Evolutionary conservation across 768 basidiomycete genomes (phyloP).

Genomic region (Lactifluus pinguis): DNA sequence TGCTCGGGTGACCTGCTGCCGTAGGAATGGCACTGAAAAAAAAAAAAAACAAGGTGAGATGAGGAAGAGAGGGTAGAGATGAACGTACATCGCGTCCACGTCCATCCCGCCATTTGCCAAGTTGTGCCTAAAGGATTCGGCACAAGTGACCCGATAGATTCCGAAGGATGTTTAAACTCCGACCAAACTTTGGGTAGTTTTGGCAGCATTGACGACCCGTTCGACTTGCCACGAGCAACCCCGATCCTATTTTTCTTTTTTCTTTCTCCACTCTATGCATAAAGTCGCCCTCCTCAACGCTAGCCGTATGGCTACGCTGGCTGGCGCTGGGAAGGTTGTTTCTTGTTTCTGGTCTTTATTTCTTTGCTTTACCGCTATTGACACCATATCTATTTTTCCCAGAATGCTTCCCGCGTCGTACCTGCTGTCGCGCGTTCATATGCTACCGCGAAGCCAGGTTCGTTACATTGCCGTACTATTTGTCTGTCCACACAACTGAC

Average conservation of each 20-base stretch:
- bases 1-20: slow-evolving; percentile 22
- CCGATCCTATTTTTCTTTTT: slow-evolving; percentile 28
- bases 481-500: slow-evolving; percentile 15
- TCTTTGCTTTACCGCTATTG: slow-evolving; percentile 20
- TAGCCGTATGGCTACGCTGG: slow-evolving; percentile 67
- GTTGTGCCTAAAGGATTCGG: background rate
- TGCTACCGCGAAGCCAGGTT: slow-evolving; percentile 97
- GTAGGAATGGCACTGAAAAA: slow-evolving; percentile 8
- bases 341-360: slow-evolving; percentile 14
- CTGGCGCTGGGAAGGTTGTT: slow-evolving; percentile 54
- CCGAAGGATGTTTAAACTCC: slow-evolving; percentile 11
- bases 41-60: background rate
- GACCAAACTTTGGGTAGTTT: slow-evolving; percentile 13
- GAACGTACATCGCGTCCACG: slow-evolving; percentile 13
- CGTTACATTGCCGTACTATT: slow-evolving; percentile 24
- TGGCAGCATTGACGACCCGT: slow-evolving; percentile 23
- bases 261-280: slow-evolving; percentile 49
- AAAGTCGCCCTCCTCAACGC: slow-evolving; percentile 80
- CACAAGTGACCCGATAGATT: background rate
- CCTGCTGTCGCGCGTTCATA: slow-evolving; percentile 69
- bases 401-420: slow-evolving; percentile 37
- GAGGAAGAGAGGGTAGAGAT: background rate
- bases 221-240: slow-evolving; percentile 33
- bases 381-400: slow-evolving; percentile 5
- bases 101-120: slow-evolving; percentile 5